Evolutionary conservation across 2,329 filamentous ascomycete species (phyloP).

Genomic region (Celoporthe dispersa): DNA sequence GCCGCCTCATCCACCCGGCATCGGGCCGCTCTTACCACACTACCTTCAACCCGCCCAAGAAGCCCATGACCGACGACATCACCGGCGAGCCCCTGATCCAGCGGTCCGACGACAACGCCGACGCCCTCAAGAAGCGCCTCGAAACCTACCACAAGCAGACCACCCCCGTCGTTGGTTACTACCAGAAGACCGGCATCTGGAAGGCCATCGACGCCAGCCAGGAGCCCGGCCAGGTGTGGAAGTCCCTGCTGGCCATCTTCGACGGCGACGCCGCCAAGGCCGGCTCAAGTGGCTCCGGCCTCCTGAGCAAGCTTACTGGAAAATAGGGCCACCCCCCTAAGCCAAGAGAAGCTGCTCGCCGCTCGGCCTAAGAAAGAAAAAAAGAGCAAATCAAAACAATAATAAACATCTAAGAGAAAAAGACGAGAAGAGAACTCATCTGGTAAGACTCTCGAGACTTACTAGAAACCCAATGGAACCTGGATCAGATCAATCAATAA

Average conservation of each 20-base stretch:
- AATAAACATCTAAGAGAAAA: background rate
- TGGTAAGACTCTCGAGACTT: background rate
- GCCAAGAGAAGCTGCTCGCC: background rate
- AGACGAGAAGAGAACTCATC: background rate
- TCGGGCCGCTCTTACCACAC: conserved; percentile 97
- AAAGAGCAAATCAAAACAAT: too few relatives aligned
- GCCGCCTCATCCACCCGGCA: conserved; percentile 91
- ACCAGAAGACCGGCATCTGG: conserved; percentile 98
- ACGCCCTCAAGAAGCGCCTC: conserved; percentile 92
- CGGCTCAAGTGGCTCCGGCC: conserved; percentile 40
- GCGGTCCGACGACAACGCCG: conserved; percentile 95
- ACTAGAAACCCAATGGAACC: conserved; percentile 14
- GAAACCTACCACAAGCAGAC: conserved; percentile 95
- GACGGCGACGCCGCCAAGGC: conserved; percentile 63
- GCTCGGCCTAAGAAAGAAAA: background rate
- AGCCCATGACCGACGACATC: conserved; percentile 91
- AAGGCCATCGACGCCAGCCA: conserved; percentile 93
- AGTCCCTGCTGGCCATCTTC: conserved; percentile 85
- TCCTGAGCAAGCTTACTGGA: conserved; percentile 48
- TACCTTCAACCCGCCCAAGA: conserved; percentile 98
- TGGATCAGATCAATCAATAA: conserved; percentile 12
- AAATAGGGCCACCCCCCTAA: conserved; percentile 18
- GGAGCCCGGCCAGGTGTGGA: conserved; percentile 95
- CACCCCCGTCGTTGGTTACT: conserved; percentile 89
- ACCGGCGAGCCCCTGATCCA: conserved; percentile 97